Base-by-base conservation (phyloP, 495 filamentous ascomycete species). In the Hypoxylon trugodes region DNA sequence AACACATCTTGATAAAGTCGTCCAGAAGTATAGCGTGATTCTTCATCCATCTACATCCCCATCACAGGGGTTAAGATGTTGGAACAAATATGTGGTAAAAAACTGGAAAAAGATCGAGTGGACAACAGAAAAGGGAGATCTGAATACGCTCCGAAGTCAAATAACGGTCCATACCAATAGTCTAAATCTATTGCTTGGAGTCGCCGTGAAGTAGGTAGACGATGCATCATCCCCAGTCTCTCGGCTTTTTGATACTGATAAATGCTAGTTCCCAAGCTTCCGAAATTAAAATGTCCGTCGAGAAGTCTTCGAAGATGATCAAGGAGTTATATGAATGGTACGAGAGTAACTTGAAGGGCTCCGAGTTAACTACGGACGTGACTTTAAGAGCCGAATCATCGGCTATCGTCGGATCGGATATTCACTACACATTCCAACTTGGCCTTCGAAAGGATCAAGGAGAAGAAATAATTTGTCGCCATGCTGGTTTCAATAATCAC, bases 301-400 rank as follows among this genome's bases (percentile, higher is more conserved):
- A 47, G n/a, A 47, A 25, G 12, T 47, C 43, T 7, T 47, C 25
- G n/a, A 26, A n/a, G 5, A 47, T 47, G 43, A 32, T 47, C 8
- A 47, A 32, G 19, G 43, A 47, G 8, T 15, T 47, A 25, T 47
- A 47, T 15, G 43, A 47, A 47, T 47, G 43, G 43, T 47, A 47
- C 25, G 25, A 47, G 13, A 26, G 18, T 16, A 47, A 47, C 13
- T 18, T 47, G 13, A 47, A 47, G 13, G 43, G 12, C 15, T 16
- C 16, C 4, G 10, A 28, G 21, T 15, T 16, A 30, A 3, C n/a
- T 9, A 26, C n/a, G 43, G 32, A 18, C 19, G 25, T 3, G n/a
- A 18, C 10, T 6, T 8, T n/a, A n/a, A 46, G 24, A 13, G 7
- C n/a, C 21, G 32, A 2, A 8, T 7, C 25, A 12, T n/a, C 5